Base-by-base conservation (phyloP, 305 asterid genomes). In the Fraxinus xanthoxyloides region DNA sequence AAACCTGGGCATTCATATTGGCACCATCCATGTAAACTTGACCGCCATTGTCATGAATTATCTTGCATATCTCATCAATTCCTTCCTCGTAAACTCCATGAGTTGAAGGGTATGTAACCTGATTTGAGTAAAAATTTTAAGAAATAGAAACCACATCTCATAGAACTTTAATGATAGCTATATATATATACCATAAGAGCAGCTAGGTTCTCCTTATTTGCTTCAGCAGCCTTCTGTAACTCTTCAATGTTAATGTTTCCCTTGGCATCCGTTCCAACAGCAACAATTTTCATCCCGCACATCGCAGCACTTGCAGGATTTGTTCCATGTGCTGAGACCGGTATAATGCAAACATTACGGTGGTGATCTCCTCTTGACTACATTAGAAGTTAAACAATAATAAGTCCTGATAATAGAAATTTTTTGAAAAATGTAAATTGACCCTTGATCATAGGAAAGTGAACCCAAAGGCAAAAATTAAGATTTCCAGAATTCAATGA, bases 321-420 rank as follows among this genome's bases (percentile, higher is more conserved):
- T 35, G 99, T 96, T 87, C 99, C 99, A n/a, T 96, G 99, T 28
- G 99, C 99, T 15, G 99, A 96, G 79, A 93, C 97, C 10, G 98
- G 99, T 82, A 96, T 96, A 90, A 96, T 93, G 93, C 99, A 96
- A 28, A 94, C 98, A 67, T 93, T 89, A 30, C 99, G 92, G 85
- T 96, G 98, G 89, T 90, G 93, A 89, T 96, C 99, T 79, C 99
- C 99, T 88, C 97, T 93, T 36, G 99, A 81, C 98, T 96, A 79
- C 77, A 90, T 83, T 56, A 72, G 34, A 46, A 84, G 67, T 84
- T 80, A 72, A 72, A 69, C 80, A 76, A 21, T 10, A 48, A 77
- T 81, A 19, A 54, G 63, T 54, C 5, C 46, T 82, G 28, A 61
- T 17, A 56, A 81, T 43, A 46, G 78, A 32, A 46, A 80, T 34